Conservation (phyloP, 2,329 filamentous ascomycete genomes). For the Pseudopithomyces maydicus region DNA sequence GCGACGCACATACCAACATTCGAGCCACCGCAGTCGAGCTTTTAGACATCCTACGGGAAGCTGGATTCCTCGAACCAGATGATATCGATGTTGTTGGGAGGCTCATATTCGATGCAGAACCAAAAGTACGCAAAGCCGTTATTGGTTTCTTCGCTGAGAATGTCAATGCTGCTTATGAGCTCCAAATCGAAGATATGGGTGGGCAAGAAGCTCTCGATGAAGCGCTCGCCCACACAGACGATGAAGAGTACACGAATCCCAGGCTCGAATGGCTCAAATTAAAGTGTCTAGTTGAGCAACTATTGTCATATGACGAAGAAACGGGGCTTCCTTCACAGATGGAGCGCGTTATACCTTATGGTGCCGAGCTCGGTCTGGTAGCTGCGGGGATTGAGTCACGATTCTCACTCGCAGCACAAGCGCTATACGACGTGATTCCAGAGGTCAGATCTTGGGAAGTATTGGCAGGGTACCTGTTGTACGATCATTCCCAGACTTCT, state of each 20-base stretch:
- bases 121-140: constrained; percentile 83
- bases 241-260: constrained; percentile 75
- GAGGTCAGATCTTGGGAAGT: constrained; percentile 88
- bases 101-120: constrained; percentile 86
- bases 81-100: constrained; percentile 89
- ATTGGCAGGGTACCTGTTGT: constrained; percentile 86
- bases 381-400: constrained; percentile 74
- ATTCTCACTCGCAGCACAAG: constrained; percentile 83
- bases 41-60: constrained; percentile 79
- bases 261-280: constrained; percentile 86
- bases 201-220: constrained; percentile 80
- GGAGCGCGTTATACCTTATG: constrained; percentile 49
- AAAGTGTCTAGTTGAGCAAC: constrained; percentile 85
- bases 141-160: constrained; percentile 89
- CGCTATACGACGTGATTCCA: constrained; percentile 79
- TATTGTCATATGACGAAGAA: constrained; percentile 80
- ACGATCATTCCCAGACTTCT: constrained; percentile 73
- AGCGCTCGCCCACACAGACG: constrained; percentile 70
- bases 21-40: constrained; percentile 80
- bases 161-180: constrained; percentile 79
- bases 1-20: constrained; percentile 80
- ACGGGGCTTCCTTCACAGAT: constrained; percentile 60
- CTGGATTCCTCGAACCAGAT: constrained; percentile 84
- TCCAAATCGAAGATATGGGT: constrained; percentile 81
- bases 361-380: constrained; percentile 54